Evolutionary conservation across 192 early-diverging fungal species (phyloP), one percentile per base, ranked within the genome.

Genomic region (Gamsiella multidivaricata): DNA sequence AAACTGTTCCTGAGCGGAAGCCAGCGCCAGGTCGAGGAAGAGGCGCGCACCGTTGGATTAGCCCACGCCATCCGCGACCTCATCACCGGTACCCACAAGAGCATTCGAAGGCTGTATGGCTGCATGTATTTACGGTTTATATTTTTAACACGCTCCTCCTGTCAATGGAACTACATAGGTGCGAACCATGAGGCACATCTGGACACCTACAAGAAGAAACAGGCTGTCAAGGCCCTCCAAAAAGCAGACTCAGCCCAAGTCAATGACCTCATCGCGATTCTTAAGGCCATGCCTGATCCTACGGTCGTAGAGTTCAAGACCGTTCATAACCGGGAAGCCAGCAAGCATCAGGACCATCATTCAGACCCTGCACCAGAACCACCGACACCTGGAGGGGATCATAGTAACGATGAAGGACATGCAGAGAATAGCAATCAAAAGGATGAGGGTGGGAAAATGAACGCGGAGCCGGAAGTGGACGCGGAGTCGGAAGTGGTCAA

Each of bases 241-340:
- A 80, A 80, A 46, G 55, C 66, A 2, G 29, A 61, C 5, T 53
- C 76, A 1, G 62, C 61, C 12, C 56, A 70, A 28, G 68, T 73
- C 14, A 78, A 78, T 26, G 65, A 78, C 0, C 50, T 80, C 36
- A 70, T 83, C 23, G 53, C 42, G 1, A 68, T 83, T 22, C 51
- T 83, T 5, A 83, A 83, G 22, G 70, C 76, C 29, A 83, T 83
- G 81, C 81, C 81, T 9, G 76, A 83, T 32, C 81, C 76, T 26
- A 57, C 67, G 9, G 69, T 82, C 1, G 54, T 60, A 10, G 73
- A 72, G 26, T 78, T 78, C 61, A 69, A 68, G 25, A 45, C 59
- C 9, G 61, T 78, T 6, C 74, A 78, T 46, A 57, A 26, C 47
- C 60, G 74, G 9, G 74, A 78, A 17, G 47, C 32, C 29, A 78